phyloP scores from a whole-genome alignment of 129 eudicot genomes.

The Arctium lappa region DNA sequence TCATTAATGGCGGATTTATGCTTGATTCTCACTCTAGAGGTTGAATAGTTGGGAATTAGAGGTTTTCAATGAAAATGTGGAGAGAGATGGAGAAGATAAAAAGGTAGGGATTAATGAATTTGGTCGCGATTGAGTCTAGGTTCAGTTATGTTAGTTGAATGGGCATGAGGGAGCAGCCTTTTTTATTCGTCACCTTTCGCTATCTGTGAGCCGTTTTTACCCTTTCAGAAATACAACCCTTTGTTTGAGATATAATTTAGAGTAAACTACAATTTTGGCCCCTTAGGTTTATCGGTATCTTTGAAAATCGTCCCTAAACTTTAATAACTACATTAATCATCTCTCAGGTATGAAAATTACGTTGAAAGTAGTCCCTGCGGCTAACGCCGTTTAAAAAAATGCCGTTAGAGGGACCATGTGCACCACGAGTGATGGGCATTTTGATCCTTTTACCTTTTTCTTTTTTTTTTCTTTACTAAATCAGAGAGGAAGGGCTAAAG shows the following conservation, averaged over 20 bases:
- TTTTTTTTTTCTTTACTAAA: too few relatives aligned
- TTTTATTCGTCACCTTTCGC: constrained; percentile 15
- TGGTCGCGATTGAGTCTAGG: constrained; percentile 21
- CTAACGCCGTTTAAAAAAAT: too few relatives aligned
- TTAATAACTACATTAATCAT: too few relatives aligned
- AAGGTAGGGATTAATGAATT: constrained; percentile 29
- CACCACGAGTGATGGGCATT: too few relatives aligned
- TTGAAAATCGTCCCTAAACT: too few relatives aligned
- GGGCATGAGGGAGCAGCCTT: constrained; percentile 20
- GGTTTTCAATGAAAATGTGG: constrained; percentile 16
- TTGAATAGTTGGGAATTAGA: background rate
- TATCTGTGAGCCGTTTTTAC: background rate
- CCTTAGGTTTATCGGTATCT: too few relatives aligned
- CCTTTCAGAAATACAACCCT: background rate
- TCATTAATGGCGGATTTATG: background rate
- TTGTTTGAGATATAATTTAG: background rate
- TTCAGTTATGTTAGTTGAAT: constrained; percentile 21
- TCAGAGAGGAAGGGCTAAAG: too few relatives aligned
- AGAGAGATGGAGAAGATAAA: constrained; percentile 10
- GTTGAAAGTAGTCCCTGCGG: too few relatives aligned
- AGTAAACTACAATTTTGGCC: too few relatives aligned
- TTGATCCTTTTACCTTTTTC: too few relatives aligned
- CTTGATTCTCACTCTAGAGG: constrained; percentile 2
- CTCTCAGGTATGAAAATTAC: too few relatives aligned
- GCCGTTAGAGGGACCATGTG: too few relatives aligned